phyloP scores from a whole-genome alignment of 805 yeast genomes.

The Kluyveromyces starmeri region DNA sequence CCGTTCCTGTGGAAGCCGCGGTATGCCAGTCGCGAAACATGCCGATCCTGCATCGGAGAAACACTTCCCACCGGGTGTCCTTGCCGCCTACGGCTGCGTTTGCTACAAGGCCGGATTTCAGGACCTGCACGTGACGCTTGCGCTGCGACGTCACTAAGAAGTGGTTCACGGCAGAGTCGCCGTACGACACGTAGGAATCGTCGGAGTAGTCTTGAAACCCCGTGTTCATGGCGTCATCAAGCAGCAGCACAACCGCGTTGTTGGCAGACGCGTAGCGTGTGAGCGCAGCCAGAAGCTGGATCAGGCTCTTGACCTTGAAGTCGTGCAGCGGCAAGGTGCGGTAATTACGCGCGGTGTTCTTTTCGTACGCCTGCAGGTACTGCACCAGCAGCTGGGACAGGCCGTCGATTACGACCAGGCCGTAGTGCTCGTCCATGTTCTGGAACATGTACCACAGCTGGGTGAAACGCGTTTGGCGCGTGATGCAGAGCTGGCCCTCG shows the following conservation, averaged over 20 bases:
- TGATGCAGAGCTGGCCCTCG: neutral
- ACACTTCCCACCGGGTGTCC: slow-evolving; percentile 26
- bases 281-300: slow-evolving; percentile 19
- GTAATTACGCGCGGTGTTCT: neutral
- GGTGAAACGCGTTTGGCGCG: slow-evolving; percentile 17
- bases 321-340: slow-evolving; percentile 16
- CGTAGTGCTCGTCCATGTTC: slow-evolving; percentile 11
- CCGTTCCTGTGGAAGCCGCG: too few relatives aligned
- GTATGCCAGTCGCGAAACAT: slow-evolving; percentile 24
- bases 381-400: slow-evolving; percentile 24
- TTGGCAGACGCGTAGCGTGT: slow-evolving; percentile 21
- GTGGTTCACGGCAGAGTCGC: slow-evolving; percentile 14
- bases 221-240: slow-evolving; percentile 28
- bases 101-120: slow-evolving; percentile 25
- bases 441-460: slow-evolving; percentile 21
- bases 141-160: slow-evolving; percentile 6
- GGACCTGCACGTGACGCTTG: slow-evolving; percentile 21
- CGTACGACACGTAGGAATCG: slow-evolving; percentile 11
- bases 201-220: slow-evolving; percentile 14
- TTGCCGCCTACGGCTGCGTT: slow-evolving; percentile 23
- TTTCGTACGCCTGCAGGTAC: slow-evolving; percentile 13
- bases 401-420: slow-evolving; percentile 24
- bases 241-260: slow-evolving; percentile 17
- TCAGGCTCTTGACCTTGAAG: slow-evolving; percentile 21
- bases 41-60: slow-evolving; percentile 20